These are phyloP conservation scores for Saxophila tyrrhenica DNA, from an alignment of 495 filamentous ascomycete genomes.

Conservation along the genomic window DNA sequence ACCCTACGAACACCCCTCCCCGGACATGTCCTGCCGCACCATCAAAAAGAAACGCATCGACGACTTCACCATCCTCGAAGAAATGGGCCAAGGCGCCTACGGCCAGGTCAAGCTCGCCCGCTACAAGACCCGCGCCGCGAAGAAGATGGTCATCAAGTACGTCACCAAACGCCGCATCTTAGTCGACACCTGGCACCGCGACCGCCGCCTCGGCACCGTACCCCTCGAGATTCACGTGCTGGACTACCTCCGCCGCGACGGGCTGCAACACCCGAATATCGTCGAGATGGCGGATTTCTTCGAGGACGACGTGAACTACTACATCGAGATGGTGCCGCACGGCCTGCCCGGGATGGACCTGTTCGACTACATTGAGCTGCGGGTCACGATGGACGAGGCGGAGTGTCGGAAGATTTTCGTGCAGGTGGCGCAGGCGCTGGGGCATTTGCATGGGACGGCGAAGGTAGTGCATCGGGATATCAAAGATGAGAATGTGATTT, in stretches of 20 bases:
- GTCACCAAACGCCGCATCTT: slow-evolving; percentile 95
- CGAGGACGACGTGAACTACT: slow-evolving; percentile 95
- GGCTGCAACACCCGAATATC: slow-evolving; percentile 84
- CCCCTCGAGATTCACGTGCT: slow-evolving; percentile 96
- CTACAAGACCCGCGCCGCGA: slow-evolving; percentile 51
- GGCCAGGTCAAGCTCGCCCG: slow-evolving; percentile 95
- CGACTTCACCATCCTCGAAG: slow-evolving; percentile 88
- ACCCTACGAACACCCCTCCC: slow-evolving; percentile 33
- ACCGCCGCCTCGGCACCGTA: slow-evolving; percentile 88
- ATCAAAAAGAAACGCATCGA: slow-evolving; percentile 64
- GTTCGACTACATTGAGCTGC: slow-evolving; percentile 96
- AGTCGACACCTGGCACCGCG: slow-evolving; percentile 96
- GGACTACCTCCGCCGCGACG: slow-evolving; percentile 82
- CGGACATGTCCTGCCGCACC: slow-evolving; percentile 19
- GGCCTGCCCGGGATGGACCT: slow-evolving; percentile 96
- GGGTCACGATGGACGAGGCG: slow-evolving; percentile 88
- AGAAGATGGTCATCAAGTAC: slow-evolving; percentile 92
- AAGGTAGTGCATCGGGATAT: slow-evolving; percentile 94
- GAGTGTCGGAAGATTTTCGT: slow-evolving; percentile 92
- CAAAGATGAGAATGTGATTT: slow-evolving; percentile 95
- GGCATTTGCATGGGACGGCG: slow-evolving; percentile 84
- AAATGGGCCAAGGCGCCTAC: slow-evolving; percentile 97
- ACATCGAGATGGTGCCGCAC: slow-evolving; percentile 97
- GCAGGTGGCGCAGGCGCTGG: slow-evolving; percentile 79
- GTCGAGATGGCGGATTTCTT: slow-evolving; percentile 99